Evolutionary conservation across 108 stramenopile species (phyloP).

Genomic region (Pseudonitzschia multistriata): DNA sequence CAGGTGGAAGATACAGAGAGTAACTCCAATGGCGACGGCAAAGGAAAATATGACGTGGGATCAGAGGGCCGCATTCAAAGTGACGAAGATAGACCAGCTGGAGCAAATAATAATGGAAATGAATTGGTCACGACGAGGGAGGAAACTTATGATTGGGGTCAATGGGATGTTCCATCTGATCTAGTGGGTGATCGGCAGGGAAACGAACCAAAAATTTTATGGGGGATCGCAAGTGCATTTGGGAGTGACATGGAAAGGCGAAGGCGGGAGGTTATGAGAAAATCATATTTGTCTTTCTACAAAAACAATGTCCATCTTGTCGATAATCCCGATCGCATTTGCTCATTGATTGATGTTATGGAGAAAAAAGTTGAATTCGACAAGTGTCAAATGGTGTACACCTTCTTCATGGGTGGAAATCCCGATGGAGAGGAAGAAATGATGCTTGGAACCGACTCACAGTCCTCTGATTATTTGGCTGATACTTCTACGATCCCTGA

Average conservation of each 20-base stretch:
- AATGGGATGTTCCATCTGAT: neutral
- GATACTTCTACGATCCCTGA: slow-evolving; percentile 1
- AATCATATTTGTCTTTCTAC: slow-evolving; percentile 5
- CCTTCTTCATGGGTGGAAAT: slow-evolving; percentile 26
- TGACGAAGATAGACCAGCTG: neutral
- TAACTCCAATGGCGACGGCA: too few species aligned
- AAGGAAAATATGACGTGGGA: too few species aligned
- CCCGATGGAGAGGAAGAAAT: slow-evolving; percentile 10
- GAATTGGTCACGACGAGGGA: too few species aligned
- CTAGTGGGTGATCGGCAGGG: neutral
- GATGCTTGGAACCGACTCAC: neutral
- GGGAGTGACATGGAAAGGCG: slow-evolving; percentile 11
- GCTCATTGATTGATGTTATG: slow-evolving; percentile 5
- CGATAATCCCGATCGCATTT: slow-evolving; percentile 6
- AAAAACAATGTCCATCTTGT: slow-evolving; percentile 15
- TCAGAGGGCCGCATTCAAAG: too few species aligned
- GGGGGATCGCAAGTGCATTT: slow-evolving; percentile 10
- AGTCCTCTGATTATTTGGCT: slow-evolving; percentile 7
- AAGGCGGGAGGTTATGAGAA: neutral
- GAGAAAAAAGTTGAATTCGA: slow-evolving; percentile 12
- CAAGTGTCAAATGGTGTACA: slow-evolving; percentile 20
- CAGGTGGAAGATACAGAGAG: too few species aligned
- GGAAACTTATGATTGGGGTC: neutral
- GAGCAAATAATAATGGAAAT: too few species aligned
- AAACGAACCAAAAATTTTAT: slow-evolving; percentile 18